A percentile compares a stretch with the other conserved stretches of the same genome.
Evolutionary conservation across 2,329 filamentous ascomycete species (phyloP).

Genomic region (Meredithiella fracta): DNA sequence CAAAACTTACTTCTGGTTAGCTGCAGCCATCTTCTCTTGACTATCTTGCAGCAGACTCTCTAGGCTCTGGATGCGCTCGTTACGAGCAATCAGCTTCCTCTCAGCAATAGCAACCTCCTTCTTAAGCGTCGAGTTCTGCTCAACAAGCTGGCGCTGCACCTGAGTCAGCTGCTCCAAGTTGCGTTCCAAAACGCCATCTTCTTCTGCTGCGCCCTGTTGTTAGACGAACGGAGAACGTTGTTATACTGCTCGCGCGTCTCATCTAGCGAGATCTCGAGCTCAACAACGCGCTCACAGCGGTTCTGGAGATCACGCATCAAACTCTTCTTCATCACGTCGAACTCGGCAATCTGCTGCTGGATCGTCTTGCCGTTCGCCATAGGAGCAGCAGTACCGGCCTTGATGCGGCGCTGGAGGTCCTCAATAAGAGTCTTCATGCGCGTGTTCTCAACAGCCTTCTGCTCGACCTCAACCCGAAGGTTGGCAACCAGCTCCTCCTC

Average conservation of each 20-base stretch:
- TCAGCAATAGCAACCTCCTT: slow-evolving; percentile 98
- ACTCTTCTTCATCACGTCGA: slow-evolving; percentile 99
- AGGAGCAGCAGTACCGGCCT: slow-evolving; percentile 40
- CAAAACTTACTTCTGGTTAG: slow-evolving; percentile 76
- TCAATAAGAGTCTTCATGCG: slow-evolving; percentile 69
- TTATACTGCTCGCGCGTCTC: slow-evolving; percentile 98
- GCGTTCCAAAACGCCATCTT: slow-evolving; percentile 99
- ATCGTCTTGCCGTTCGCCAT: slow-evolving; percentile 77
- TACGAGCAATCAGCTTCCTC: slow-evolving; percentile 87
- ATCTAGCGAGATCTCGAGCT: slow-evolving; percentile 93
- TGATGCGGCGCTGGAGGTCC: slow-evolving; percentile 58
- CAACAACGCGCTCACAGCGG: slow-evolving; percentile 91
- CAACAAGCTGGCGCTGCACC: slow-evolving; percentile 91
- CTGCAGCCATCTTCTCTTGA: slow-evolving; percentile 93
- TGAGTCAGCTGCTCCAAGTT: slow-evolving; percentile 96
- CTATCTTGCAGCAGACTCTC: slow-evolving; percentile 88
- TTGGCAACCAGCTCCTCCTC: slow-evolving; percentile 60
- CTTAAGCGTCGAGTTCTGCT: slow-evolving; percentile 93
- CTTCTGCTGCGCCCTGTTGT: slow-evolving; percentile 98
- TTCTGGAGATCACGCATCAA: slow-evolving; percentile 98
- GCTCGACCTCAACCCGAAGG: slow-evolving; percentile 56
- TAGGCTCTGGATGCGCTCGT: slow-evolving; percentile 89
- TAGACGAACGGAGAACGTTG: slow-evolving; percentile 88
- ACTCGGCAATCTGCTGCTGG: slow-evolving; percentile 95
- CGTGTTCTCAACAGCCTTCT: slow-evolving; percentile 66